Evolutionary conservation across 164 flowering plant species (phyloP).

Genomic region (Dillenia turbinata): DNA sequence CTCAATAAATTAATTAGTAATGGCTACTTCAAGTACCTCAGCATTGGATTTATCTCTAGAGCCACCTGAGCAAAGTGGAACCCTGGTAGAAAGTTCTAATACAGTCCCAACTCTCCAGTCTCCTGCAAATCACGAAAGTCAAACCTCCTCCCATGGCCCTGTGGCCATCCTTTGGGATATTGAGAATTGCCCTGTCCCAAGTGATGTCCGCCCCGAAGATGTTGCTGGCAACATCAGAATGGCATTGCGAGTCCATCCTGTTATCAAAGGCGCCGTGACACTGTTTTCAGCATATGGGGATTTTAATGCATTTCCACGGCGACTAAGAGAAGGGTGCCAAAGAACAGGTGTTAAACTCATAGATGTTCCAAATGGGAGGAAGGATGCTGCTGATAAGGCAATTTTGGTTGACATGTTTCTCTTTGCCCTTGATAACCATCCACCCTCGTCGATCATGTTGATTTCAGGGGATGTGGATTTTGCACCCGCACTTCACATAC

Average conservation of each 20-base stretch:
- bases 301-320: slow-evolving; percentile 85
- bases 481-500: slow-evolving; percentile 92
- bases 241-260: slow-evolving; percentile 85
- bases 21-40: slow-evolving; percentile 26
- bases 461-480: slow-evolving; percentile 98
- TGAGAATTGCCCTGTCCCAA: slow-evolving; percentile 92
- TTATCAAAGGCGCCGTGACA: slow-evolving; percentile 73
- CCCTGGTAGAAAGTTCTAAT: slow-evolving; percentile 23
- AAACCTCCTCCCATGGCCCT: slow-evolving; percentile 38
- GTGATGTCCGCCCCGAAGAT: slow-evolving; percentile 91
- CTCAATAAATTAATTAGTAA: slow-evolving; percentile 1
- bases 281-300: slow-evolving; percentile 92
- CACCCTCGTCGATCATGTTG: slow-evolving; percentile 86
- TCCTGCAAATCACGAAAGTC: slow-evolving; percentile 27
- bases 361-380: slow-evolving; percentile 96
- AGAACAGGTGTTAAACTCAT: slow-evolving; percentile 93
- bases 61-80: slow-evolving; percentile 18
- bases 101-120: slow-evolving; percentile 12
- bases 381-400: slow-evolving; percentile 98
- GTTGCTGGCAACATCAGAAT: slow-evolving; percentile 90
- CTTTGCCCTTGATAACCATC: slow-evolving; percentile 93
- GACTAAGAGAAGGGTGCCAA: slow-evolving; percentile 93
- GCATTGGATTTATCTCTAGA: slow-evolving; percentile 22
- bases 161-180: slow-evolving; percentile 96
- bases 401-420: slow-evolving; percentile 94